phyloP scores from a whole-genome alignment of 1,284 basidiomycete species.

The Malassezia dermatis region DNA sequence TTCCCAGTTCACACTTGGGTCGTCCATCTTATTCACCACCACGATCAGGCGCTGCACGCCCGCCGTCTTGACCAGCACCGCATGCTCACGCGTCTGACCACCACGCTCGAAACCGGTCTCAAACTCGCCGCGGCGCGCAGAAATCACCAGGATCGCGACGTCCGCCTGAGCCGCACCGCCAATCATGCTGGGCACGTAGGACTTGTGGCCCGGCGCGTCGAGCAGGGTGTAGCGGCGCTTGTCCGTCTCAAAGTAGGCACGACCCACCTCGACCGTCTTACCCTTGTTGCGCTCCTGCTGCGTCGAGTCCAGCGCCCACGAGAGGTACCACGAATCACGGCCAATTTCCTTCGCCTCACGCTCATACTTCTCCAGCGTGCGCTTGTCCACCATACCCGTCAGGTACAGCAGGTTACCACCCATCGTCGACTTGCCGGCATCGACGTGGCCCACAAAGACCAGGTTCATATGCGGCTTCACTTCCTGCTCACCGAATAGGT shows the following conservation, averaged over 20 bases:
- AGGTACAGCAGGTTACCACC: constrained; percentile 45
- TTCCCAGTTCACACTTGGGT: constrained; percentile 43
- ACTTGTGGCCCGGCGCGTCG: constrained; percentile 47
- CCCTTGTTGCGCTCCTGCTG: constrained; percentile 46
- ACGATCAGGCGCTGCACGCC: constrained; percentile 46
- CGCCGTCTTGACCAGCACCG: constrained; percentile 46
- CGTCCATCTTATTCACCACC: constrained; percentile 49
- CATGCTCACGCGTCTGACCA: constrained; percentile 47
- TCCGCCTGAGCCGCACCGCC: constrained; percentile 47
- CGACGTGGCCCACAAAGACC: constrained; percentile 47
- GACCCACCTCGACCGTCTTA: constrained; percentile 47
- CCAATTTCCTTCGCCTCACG: constrained; percentile 45
- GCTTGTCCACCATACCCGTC: constrained; percentile 48
- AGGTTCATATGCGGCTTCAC: constrained; percentile 47
- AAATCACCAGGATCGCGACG: constrained; percentile 45
- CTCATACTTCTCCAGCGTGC: constrained; percentile 47
- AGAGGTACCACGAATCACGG: constrained; percentile 46
- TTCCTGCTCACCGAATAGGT: constrained; percentile 43
- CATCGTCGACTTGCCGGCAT: constrained; percentile 48
- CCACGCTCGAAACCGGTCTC: constrained; percentile 47
- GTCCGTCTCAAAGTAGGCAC: constrained; percentile 46
- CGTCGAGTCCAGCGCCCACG: constrained; percentile 47
- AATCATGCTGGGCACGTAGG: constrained; percentile 47
- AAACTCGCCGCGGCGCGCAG: constrained; percentile 44
- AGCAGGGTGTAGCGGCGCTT: constrained; percentile 47